Base-by-base conservation (phyloP, 1,284 basidiomycete genomes). In the Coniferiporia sulphurascens region DNA sequence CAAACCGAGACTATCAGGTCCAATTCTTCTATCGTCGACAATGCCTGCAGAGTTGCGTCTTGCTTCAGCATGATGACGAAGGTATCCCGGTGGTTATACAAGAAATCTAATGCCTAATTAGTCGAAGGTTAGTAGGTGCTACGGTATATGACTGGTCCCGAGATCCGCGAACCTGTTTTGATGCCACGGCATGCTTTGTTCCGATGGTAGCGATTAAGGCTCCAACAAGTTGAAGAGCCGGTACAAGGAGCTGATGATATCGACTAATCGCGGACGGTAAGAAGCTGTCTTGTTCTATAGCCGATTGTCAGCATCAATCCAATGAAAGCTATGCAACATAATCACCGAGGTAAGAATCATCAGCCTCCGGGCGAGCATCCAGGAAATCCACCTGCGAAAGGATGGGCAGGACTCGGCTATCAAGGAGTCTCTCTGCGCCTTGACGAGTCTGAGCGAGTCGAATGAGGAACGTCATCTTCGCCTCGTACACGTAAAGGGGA, bases 401-500 rank as follows among this genome's bases (percentile, higher is more conserved):
- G n/a, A 87, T 80, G 19, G 87, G 80, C 19, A 98, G 79, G 2
- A 95, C 67, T 55, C 90, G 87, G 2, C 86, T 83, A 62, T 95
- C 93, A 7, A 98, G 73, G 27, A 98, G 74, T 53, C 87, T 83
- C 69, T 97, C 94, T 0, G 94, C 92, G 2, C 95, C 95, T 63
- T 81, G 76, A 50, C 90, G 79, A 0, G 84, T 89, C 67, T 93
- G 87, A 0, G 93, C 86, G 73, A 98, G 84, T 34, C 93, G 84
- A 32, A 89, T 84, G 58, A 98, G 84, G 64, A 97, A 78, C 0
- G 93, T 89, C 81, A 97, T 87, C 73, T 95, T 95, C 13, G 95
- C 85, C 71, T 98, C 96, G 68, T 96, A 98, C 13, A 98, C 92
- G 73, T 97, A 98, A 50, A 96, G 78, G 0, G 93, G 81, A 68